phyloP scores from a whole-genome alignment of 2,329 filamentous ascomycete genomes.

The Proliferodiscus dingleyae region DNA sequence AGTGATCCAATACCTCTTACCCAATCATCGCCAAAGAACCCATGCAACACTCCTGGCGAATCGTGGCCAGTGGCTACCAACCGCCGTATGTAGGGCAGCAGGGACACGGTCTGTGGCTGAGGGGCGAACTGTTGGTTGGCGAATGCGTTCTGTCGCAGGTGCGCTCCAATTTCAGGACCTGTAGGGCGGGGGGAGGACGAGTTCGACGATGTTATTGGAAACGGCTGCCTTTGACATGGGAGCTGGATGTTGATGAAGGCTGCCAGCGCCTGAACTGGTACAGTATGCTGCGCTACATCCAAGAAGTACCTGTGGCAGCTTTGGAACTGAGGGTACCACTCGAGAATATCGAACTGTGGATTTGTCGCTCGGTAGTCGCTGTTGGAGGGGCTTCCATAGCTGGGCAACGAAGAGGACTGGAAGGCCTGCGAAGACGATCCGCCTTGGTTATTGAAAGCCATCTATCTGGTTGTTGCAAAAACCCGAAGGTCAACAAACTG shows the following conservation, averaged over 20 bases:
- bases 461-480: constrained; percentile 8
- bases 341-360: constrained; percentile 68
- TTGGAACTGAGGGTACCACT: constrained; percentile 89
- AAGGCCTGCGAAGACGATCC: constrained; percentile 12
- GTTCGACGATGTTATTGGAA: constrained; percentile 41
- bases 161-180: constrained; percentile 24
- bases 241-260: constrained; percentile 89
- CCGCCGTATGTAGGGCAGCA: constrained; percentile 85
- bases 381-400: constrained; percentile 15
- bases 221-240: constrained; percentile 66
- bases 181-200: constrained; percentile 32
- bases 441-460: constrained; percentile 20
- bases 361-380: constrained; percentile 10
- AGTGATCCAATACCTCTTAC: constrained; percentile 70
- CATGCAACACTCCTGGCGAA: constrained; percentile 77
- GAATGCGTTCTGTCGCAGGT: constrained; percentile 23
- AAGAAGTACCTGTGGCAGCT: constrained; percentile 89
- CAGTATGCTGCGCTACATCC: constrained; percentile 81
- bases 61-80: constrained; percentile 91
- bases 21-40: constrained; percentile 97
- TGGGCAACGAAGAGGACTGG: constrained; percentile 9
- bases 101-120: constrained; percentile 46
- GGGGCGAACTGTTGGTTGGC: constrained; percentile 24
- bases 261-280: constrained; percentile 78
- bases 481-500: background rate